phyloP scores from a whole-genome alignment of 2,329 filamentous ascomycete species.

The Fusarium sp. region DNA sequence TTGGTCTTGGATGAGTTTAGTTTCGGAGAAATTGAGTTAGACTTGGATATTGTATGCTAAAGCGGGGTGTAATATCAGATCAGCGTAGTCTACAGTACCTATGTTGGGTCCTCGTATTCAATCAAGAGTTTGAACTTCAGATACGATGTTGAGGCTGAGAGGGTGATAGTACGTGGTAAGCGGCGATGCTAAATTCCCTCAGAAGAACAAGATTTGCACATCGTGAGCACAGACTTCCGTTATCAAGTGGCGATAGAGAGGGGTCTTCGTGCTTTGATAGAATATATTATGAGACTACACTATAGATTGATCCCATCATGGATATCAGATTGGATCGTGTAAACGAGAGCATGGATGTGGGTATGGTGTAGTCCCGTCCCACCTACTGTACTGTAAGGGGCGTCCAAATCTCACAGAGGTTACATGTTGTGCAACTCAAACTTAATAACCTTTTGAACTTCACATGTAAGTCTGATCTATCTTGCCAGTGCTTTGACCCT shows the following conservation, averaged over 20 bases:
- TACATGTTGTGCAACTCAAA: slow-evolving; percentile 20
- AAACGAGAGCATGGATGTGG: slow-evolving; percentile 16
- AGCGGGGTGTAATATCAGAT: slow-evolving; percentile 31
- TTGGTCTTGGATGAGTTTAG: slow-evolving; percentile 13
- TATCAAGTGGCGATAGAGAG: slow-evolving; percentile 10
- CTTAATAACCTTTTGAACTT: slow-evolving; percentile 3
- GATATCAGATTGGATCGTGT: slow-evolving; percentile 34
- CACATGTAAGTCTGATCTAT: not conserved
- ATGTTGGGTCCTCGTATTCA: slow-evolving; percentile 35
- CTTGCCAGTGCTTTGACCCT: not conserved
- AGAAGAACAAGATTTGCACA: not conserved
- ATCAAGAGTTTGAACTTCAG: slow-evolving; percentile 9
- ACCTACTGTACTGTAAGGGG: slow-evolving; percentile 12
- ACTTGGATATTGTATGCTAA: not conserved
- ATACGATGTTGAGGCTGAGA: slow-evolving; percentile 31
- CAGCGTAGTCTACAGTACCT: slow-evolving; percentile 6
- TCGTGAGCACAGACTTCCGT: slow-evolving; percentile 17
- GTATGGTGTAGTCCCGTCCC: not conserved
- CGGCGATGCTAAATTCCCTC: not conserved
- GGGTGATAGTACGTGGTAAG: not conserved
- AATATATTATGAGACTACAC: slow-evolving; percentile 7
- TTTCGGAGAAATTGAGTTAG: slow-evolving; percentile 22
- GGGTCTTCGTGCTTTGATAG: not conserved
- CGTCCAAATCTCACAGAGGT: slow-evolving; percentile 4
- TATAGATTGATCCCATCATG: slow-evolving; percentile 16